These are phyloP conservation scores for Candida ponderosae DNA, from an alignment of 805 yeast species.

Conservation along the genomic window DNA sequence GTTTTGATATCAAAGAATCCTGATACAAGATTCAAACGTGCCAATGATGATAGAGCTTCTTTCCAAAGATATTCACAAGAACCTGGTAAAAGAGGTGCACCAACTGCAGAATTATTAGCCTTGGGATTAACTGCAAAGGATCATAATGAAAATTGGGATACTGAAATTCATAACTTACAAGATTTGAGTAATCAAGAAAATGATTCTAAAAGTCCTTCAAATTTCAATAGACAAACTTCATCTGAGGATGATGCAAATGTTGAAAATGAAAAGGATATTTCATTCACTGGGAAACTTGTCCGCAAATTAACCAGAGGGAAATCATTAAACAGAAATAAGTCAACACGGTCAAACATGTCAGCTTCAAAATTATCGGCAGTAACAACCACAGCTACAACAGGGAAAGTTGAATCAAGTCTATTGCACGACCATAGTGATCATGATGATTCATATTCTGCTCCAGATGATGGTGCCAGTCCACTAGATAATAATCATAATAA, in stretches of 20 bases:
- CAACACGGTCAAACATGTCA: too few species aligned
- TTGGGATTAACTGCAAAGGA: constrained; percentile 79
- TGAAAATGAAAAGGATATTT: constrained; percentile 22
- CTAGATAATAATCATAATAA: too few species aligned
- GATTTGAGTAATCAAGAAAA: constrained; percentile 9
- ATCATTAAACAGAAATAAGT: constrained; percentile 12
- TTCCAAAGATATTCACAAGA: constrained; percentile 48
- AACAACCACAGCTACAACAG: too few species aligned
- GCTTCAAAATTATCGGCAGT: too few species aligned
- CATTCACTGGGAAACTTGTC: constrained; percentile 35
- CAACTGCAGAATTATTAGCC: constrained; percentile 52
- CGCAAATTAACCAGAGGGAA: constrained; percentile 31
- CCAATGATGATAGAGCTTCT: constrained; percentile 86
- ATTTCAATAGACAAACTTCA: constrained; percentile 2
- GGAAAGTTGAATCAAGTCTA: too few species aligned
- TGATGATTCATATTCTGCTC: too few species aligned
- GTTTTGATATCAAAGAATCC: constrained; percentile 76
- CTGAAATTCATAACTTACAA: constrained; percentile 29
- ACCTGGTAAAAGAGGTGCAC: constrained; percentile 21
- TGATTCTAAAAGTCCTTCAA: constrained; percentile 1
- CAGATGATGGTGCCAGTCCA: too few species aligned
- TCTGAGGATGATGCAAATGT: constrained; percentile 21
- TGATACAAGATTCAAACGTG: constrained; percentile 81
- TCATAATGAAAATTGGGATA: constrained; percentile 69
- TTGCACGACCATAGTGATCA: too few species aligned